Percentiles rank a stretch among this genome's conserved stretches.
Evolutionary conservation across 2,329 filamentous ascomycete genomes (phyloP).

Genomic region (Madurella fahalii): DNA sequence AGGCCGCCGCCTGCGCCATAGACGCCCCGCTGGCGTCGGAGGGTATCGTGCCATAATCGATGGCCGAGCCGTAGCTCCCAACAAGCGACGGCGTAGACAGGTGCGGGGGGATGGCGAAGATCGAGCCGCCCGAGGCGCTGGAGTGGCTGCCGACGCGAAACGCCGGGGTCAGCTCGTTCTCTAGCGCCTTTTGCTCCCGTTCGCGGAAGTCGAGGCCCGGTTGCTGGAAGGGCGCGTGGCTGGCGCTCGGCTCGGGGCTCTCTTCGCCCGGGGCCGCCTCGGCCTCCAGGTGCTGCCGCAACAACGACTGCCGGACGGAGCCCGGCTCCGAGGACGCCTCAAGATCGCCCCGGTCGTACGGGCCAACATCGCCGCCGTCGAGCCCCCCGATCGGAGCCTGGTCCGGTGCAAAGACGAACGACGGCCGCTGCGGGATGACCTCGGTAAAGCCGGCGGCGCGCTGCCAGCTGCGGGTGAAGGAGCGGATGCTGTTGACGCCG

Average conservation of each 20-base stretch:
- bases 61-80: slow-evolving; percentile 62
- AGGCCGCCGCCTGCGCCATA: slow-evolving; percentile 48
- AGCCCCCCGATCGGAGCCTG: slow-evolving; percentile 38
- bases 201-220: slow-evolving; percentile 35
- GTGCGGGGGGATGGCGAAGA: slow-evolving; percentile 56
- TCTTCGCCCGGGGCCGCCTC: slow-evolving; percentile 27
- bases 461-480: slow-evolving; percentile 89
- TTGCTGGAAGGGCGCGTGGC: slow-evolving; percentile 12
- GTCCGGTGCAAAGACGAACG: slow-evolving; percentile 64
- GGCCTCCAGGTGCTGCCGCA: slow-evolving; percentile 50
- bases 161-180: slow-evolving; percentile 39
- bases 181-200: slow-evolving; percentile 46
- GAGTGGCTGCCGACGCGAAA: slow-evolving; percentile 31
- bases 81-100: slow-evolving; percentile 66
- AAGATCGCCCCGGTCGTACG: slow-evolving; percentile 40
- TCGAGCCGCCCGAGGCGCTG: slow-evolving; percentile 38
- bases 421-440: slow-evolving; percentile 73
- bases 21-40: slow-evolving; percentile 41
- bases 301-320: slow-evolving; percentile 34
- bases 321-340: slow-evolving; percentile 32
- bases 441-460: slow-evolving; percentile 85
- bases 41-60: slow-evolving; percentile 53
- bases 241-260: slow-evolving; percentile 27
- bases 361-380: slow-evolving; percentile 34
- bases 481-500: slow-evolving; percentile 89